A percentile compares a stretch with the other conserved stretches of the same genome.
Evolutionary conservation across 192 early-diverging fungal genomes (phyloP).

Genomic region (Phycomyces nitens): DNA sequence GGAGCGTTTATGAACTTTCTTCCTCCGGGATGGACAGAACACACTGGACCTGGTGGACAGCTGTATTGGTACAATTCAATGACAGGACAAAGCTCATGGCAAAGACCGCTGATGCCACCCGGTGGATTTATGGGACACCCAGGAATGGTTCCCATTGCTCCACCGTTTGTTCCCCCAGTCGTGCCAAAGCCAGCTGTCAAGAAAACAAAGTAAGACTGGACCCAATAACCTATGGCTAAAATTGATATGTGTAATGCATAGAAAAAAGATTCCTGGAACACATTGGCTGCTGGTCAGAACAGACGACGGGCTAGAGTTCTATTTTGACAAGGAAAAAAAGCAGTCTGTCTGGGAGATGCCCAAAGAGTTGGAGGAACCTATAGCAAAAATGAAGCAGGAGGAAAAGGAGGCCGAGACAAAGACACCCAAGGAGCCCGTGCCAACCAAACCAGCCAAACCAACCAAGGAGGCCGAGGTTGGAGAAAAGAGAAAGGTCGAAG

Average conservation of each 20-base stretch:
- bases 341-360: conserved; percentile 63
- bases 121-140: conserved; percentile 2
- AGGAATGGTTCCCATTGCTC: conserved; percentile 1
- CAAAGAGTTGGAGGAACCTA: conserved; percentile 28
- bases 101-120: conserved; percentile 34
- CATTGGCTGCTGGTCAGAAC: conserved; percentile 75
- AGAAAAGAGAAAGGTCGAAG: conserved; percentile 30
- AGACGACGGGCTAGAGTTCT: conserved; percentile 69
- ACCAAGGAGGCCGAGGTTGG: conserved; percentile 7
- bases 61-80: conserved; percentile 73
- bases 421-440: conserved; percentile 18
- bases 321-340: conserved; percentile 67
- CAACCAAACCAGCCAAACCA: not conserved
- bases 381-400: conserved; percentile 33
- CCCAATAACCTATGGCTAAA: too few relatives aligned
- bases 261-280: conserved; percentile 63
- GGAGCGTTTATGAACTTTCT: conserved; percentile 16
- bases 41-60: conserved; percentile 56
- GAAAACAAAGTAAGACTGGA: conserved; percentile 30
- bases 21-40: conserved; percentile 61
- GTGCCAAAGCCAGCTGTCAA: conserved; percentile 3
- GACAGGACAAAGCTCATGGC: conserved; percentile 72
- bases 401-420: conserved; percentile 11
- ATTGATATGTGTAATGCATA: conserved; percentile 21
- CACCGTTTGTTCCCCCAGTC: not conserved